A percentile compares a stretch with the other conserved stretches of the same genome.
phyloP scores from a whole-genome alignment of 805 yeast species.

The Jamesozyma hellenica region DNA sequence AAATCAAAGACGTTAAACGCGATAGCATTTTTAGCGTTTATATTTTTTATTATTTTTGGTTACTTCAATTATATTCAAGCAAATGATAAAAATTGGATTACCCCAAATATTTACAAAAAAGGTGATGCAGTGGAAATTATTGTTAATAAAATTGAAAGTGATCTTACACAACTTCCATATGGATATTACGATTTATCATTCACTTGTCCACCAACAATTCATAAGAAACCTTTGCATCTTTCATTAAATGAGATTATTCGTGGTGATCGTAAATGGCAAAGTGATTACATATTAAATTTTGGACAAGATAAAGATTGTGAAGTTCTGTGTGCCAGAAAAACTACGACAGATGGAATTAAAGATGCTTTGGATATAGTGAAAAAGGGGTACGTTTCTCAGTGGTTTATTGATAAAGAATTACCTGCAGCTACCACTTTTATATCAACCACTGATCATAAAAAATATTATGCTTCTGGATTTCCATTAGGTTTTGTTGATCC shows the following conservation, averaged over 20 bases:
- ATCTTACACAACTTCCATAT: slow-evolving; percentile 59
- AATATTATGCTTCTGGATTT: slow-evolving; percentile 79
- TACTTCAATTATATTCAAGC: background rate
- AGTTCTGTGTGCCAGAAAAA: slow-evolving; percentile 57
- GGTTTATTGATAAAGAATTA: slow-evolving; percentile 65
- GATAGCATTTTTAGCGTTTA: background rate
- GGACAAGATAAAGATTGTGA: slow-evolving; percentile 58
- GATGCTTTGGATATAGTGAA: slow-evolving; percentile 53
- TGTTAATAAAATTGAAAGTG: slow-evolving; percentile 73
- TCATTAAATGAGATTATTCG: slow-evolving; percentile 68
- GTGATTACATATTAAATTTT: slow-evolving; percentile 57
- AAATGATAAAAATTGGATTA: slow-evolving; percentile 16
- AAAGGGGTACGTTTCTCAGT: slow-evolving; percentile 67
- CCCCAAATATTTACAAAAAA: slow-evolving; percentile 29
- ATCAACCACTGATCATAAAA: slow-evolving; percentile 44
- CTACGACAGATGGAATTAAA: slow-evolving; percentile 40
- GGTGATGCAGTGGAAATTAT: slow-evolving; percentile 60
- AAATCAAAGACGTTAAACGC: background rate
- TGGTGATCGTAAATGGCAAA: slow-evolving; percentile 73
- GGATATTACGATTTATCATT: slow-evolving; percentile 71
- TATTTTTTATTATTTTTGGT: slow-evolving; percentile 1
- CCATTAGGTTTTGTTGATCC: slow-evolving; percentile 64
- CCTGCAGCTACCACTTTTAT: slow-evolving; percentile 85
- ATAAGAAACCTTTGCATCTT: slow-evolving; percentile 51
- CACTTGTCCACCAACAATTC: slow-evolving; percentile 56